These are phyloP conservation scores for Amylostereum areolatum DNA, from an alignment of 1,284 basidiomycete genomes.

Conservation along the genomic window DNA sequence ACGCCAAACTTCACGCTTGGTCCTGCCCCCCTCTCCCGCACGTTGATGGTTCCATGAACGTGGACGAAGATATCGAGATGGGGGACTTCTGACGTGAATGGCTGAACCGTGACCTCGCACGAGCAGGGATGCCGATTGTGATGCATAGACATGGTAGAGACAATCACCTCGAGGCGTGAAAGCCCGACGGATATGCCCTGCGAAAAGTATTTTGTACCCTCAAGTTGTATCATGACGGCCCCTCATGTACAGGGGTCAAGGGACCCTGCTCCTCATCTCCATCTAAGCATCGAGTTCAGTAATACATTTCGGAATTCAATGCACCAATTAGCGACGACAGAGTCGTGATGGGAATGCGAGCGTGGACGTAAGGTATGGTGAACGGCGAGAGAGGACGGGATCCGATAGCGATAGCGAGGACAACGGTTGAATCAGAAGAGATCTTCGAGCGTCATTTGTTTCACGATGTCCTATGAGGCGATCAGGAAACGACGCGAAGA, in stretches of 20 bases:
- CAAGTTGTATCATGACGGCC: no score
- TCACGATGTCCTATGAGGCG: constrained; percentile 50
- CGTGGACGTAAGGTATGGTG: constrained; percentile 87
- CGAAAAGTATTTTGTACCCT: no score
- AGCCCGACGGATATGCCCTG: no score
- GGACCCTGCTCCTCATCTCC: no score
- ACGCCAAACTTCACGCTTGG: constrained; percentile 29
- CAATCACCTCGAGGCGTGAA: no score
- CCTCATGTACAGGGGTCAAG: no score
- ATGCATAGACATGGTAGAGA: no score
- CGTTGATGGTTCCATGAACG: constrained; percentile 5
- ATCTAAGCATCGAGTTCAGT: no score
- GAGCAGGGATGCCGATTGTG: no score
- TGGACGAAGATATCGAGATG: constrained; percentile 13
- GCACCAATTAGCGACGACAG: no score
- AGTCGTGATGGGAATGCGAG: constrained; percentile 85
- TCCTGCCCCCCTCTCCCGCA: constrained; percentile 13
- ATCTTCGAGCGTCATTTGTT: constrained; percentile 96
- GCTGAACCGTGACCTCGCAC: no score
- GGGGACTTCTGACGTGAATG: constrained; percentile 1
- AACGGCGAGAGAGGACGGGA: constrained; percentile 83
- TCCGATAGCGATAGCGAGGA: constrained; percentile 75
- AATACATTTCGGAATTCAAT: no score
- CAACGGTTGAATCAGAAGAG: constrained; percentile 95
- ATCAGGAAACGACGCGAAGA: constrained; percentile 10